Conservation (phyloP, 805 yeast genomes). For the Clavispora vitiphila region DNA sequence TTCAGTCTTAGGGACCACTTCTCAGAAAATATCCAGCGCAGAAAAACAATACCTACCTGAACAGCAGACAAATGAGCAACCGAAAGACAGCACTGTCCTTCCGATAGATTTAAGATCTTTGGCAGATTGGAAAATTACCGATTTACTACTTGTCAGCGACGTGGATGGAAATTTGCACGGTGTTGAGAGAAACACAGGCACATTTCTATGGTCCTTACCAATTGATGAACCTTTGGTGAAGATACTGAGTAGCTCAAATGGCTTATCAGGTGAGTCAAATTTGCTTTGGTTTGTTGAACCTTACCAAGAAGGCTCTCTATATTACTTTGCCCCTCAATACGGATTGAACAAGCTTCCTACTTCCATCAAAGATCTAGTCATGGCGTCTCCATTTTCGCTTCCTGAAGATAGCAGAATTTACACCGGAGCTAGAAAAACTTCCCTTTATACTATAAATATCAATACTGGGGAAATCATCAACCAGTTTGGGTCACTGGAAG, state of each 20-base stretch:
- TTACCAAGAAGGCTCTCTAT: constrained; percentile 74
- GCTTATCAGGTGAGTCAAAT: constrained; percentile 18
- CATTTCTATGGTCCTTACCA: constrained; percentile 67
- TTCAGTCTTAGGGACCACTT: not conserved
- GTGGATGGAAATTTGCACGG: constrained; percentile 88
- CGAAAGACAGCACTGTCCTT: constrained; percentile 16
- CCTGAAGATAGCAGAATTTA: constrained; percentile 74
- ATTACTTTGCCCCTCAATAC: constrained; percentile 65
- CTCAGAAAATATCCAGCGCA: not conserved
- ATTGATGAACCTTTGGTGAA: constrained; percentile 61
- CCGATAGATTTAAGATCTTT: constrained; percentile 39
- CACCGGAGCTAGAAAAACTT: constrained; percentile 77
- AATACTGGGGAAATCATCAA: constrained; percentile 68
- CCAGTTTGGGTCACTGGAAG: constrained; percentile 49
- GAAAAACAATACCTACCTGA: not conserved
- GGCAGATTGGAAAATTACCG: constrained; percentile 47
- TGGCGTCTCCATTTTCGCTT: constrained; percentile 81
- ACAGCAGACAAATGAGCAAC: not conserved
- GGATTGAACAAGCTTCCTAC: constrained; percentile 84
- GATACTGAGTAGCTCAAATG: constrained; percentile 23
- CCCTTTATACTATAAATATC: constrained; percentile 69
- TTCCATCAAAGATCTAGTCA: constrained; percentile 68
- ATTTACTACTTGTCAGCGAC: constrained; percentile 66
- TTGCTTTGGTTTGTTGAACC: constrained; percentile 89
- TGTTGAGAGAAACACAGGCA: constrained; percentile 68